Evolutionary conservation across 2,329 filamentous ascomycete genomes (phyloP).

Genomic region (Thyridium curvatum): DNA sequence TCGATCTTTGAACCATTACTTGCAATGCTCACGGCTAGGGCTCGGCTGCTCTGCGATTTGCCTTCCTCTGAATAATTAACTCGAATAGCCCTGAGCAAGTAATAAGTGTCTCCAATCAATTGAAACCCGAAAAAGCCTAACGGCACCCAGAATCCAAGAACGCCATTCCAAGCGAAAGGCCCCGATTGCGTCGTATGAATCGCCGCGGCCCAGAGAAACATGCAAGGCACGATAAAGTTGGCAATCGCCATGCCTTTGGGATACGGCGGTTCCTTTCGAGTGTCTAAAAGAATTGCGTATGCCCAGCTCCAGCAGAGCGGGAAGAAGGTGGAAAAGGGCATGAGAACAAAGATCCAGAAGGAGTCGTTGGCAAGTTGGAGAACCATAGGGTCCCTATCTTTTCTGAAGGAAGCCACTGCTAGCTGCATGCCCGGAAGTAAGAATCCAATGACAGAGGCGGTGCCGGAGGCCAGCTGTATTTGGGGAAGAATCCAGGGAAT

Average conservation of each 20-base stretch:
- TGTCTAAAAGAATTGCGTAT: slow-evolving; percentile 5
- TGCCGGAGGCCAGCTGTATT: slow-evolving; percentile 4
- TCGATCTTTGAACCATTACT: no score
- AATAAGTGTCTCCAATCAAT: no score
- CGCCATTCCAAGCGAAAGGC: no score
- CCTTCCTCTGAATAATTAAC: no score
- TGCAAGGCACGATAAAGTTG: slow-evolving; percentile 6
- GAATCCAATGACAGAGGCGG: slow-evolving; percentile 4
- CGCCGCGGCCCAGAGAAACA: slow-evolving; percentile 5
- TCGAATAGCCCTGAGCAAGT: no score
- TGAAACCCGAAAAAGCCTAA: no score
- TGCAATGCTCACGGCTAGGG: no score
- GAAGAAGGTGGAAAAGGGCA: slow-evolving; percentile 6
- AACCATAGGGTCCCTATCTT: slow-evolving; percentile 2
- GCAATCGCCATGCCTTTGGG: slow-evolving; percentile 5
- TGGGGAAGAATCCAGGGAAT: slow-evolving; percentile 6
- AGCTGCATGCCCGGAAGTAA: slow-evolving; percentile 6
- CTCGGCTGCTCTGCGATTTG: no score
- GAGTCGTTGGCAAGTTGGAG: slow-evolving; percentile 3
- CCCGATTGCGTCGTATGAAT: no score
- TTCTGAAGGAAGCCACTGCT: slow-evolving; percentile 4
- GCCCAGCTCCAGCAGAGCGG: slow-evolving; percentile 6
- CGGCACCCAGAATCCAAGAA: no score
- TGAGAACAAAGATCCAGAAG: slow-evolving; percentile 6
- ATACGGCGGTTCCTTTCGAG: slow-evolving; percentile 4